phyloP scores from a whole-genome alignment of 768 basidiomycete genomes.

The Rubroboletus satanas region DNA sequence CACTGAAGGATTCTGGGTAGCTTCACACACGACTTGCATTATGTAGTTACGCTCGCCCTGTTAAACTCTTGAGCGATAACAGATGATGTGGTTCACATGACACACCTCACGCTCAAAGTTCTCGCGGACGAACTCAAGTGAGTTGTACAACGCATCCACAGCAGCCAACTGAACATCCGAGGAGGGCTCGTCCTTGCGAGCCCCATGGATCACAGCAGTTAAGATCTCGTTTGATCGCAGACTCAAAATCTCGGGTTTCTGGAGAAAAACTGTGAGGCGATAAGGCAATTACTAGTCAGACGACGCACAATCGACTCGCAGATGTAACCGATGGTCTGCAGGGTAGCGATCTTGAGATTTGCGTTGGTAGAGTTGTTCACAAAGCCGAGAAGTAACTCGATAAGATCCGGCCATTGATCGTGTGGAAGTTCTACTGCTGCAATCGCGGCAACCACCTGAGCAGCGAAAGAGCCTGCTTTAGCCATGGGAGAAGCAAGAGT shows the following conservation, averaged over 20 bases:
- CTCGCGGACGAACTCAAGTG: slow-evolving; percentile 93
- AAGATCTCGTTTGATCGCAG: slow-evolving; percentile 94
- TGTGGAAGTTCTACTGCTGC: slow-evolving; percentile 89
- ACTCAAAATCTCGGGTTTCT: slow-evolving; percentile 93
- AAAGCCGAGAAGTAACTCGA: slow-evolving; percentile 83
- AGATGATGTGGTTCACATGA: slow-evolving; percentile 11
- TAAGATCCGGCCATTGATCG: slow-evolving; percentile 85
- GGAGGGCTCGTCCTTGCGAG: slow-evolving; percentile 91
- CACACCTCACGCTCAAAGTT: slow-evolving; percentile 96
- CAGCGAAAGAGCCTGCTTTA: slow-evolving; percentile 82
- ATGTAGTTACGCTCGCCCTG: slow-evolving; percentile 99
- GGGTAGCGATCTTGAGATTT: slow-evolving; percentile 77
- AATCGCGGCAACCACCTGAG: slow-evolving; percentile 92
- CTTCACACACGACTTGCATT: slow-evolving; percentile 99
- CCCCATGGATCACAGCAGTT: slow-evolving; percentile 97
- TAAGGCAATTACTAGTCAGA: slow-evolving; percentile 1
- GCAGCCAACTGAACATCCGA: slow-evolving; percentile 90
- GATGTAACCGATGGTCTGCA: slow-evolving; percentile 95
- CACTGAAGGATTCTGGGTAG: slow-evolving; percentile 79
- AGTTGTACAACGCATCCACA: slow-evolving; percentile 89
- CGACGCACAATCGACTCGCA: slow-evolving; percentile 90
- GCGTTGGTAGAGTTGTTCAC: slow-evolving; percentile 71
- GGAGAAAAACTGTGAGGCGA: slow-evolving; percentile 5
- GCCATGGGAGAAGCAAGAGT: slow-evolving; percentile 70
- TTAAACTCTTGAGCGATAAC: slow-evolving; percentile 1